Evolutionary conservation across 2,329 filamentous ascomycete genomes (phyloP).

Genomic region (Pyricularia sp.): DNA sequence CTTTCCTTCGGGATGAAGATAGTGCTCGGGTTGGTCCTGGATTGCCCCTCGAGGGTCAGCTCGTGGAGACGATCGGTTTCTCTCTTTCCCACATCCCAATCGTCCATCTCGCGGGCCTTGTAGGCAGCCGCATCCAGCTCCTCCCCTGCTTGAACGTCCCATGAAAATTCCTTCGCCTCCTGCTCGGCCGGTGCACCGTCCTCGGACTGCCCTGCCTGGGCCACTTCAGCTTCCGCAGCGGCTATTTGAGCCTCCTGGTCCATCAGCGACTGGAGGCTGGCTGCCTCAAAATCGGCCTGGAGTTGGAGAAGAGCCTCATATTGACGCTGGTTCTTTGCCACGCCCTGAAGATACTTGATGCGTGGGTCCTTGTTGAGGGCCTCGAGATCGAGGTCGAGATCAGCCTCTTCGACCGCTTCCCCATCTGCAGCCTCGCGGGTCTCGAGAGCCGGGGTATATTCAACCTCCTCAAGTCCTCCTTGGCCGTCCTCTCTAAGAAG

Average conservation of each 20-base stretch:
- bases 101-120: conserved; percentile 23
- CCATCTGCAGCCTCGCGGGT: background rate
- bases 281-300: conserved; percentile 43
- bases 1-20: conserved; percentile 58
- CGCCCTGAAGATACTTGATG: conserved; percentile 30
- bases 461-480: conserved; percentile 30
- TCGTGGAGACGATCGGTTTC: conserved; percentile 46
- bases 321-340: conserved; percentile 41
- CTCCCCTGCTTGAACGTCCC: conserved; percentile 17
- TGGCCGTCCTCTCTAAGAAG: conserved; percentile 43
- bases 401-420: background rate
- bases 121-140: conserved; percentile 17
- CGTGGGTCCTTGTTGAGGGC: conserved; percentile 18
- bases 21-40: conserved; percentile 59
- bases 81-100: conserved; percentile 16
- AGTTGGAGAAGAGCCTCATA: conserved; percentile 39
- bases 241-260: conserved; percentile 16
- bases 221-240: conserved; percentile 9
- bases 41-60: conserved; percentile 61
- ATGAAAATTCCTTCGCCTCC: conserved; percentile 15
- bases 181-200: conserved; percentile 16
- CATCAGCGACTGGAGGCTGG: conserved; percentile 19
- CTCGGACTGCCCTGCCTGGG: conserved; percentile 23
- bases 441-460: conserved; percentile 10
- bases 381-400: background rate